Percentiles rank a stretch among this genome's conserved stretches.
Conservation (phyloP, 371 early-diverging fungal species). For the Parasitella parasitica region DNA sequence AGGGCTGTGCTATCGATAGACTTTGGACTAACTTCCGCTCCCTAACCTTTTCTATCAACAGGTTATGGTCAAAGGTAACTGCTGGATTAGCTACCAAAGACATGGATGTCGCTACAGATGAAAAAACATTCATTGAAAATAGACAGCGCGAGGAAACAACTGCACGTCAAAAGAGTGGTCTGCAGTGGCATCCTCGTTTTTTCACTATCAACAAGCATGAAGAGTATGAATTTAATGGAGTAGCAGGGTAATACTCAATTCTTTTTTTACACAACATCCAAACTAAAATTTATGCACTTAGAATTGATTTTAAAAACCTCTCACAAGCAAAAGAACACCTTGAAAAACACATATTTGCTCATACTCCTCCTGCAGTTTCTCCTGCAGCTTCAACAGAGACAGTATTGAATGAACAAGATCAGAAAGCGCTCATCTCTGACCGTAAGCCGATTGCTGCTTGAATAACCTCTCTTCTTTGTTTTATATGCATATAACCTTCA, state of each 20-base stretch:
- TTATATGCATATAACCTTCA: background rate
- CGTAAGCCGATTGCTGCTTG: slow-evolving; percentile 10
- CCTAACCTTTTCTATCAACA: slow-evolving; percentile 20
- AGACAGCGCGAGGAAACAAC: slow-evolving; percentile 65
- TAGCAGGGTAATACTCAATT: slow-evolving; percentile 10
- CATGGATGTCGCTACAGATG: slow-evolving; percentile 61
- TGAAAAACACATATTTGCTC: slow-evolving; percentile 12
- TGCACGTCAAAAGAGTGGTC: slow-evolving; percentile 54
- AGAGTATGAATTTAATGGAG: slow-evolving; percentile 25
- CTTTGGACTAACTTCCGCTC: slow-evolving; percentile 13
- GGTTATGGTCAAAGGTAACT: slow-evolving; percentile 71
- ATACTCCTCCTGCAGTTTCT: background rate
- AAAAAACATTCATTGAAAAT: slow-evolving; percentile 74
- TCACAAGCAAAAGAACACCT: slow-evolving; percentile 30
- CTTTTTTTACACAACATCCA: background rate
- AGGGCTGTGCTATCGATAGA: background rate
- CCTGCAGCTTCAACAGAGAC: background rate
- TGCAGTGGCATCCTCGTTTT: slow-evolving; percentile 65
- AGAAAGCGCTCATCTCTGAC: background rate
- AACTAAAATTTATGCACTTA: background rate
- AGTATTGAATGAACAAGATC: background rate
- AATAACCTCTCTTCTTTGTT: slow-evolving; percentile 4
- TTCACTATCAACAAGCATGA: slow-evolving; percentile 37
- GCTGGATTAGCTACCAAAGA: slow-evolving; percentile 66
- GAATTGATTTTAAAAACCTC: slow-evolving; percentile 76